These are phyloP conservation scores for Syzygium aromaticum DNA, from an alignment of 345 rosid genomes.

Conservation along the genomic window DNA sequence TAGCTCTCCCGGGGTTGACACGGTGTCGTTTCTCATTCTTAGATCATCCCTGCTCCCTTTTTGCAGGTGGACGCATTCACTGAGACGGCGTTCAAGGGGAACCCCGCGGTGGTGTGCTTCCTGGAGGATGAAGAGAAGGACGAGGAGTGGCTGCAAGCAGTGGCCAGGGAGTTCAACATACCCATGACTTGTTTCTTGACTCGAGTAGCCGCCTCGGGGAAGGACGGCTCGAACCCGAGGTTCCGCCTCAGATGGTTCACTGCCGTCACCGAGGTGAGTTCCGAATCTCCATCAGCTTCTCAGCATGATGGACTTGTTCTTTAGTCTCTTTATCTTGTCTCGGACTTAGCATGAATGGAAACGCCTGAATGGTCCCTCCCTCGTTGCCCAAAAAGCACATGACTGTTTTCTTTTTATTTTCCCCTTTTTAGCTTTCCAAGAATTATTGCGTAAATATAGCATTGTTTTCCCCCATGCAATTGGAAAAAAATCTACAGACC, in stretches of 20 bases:
- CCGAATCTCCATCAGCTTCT: not conserved
- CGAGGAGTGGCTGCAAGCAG: constrained; percentile 57
- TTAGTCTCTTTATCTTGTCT: not conserved
- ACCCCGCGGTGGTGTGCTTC: constrained; percentile 79
- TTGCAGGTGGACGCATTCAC: constrained; percentile 70
- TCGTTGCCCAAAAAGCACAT: not conserved
- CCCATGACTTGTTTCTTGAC: constrained; percentile 41
- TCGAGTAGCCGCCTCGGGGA: constrained; percentile 7
- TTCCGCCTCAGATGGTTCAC: constrained; percentile 70
- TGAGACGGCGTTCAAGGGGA: constrained; percentile 65
- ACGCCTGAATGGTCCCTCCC: not conserved
- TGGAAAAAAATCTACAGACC: not conserved
- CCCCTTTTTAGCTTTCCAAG: not conserved
- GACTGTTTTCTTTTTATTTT: not conserved
- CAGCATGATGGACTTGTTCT: not conserved
- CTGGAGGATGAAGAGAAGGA: constrained; percentile 46
- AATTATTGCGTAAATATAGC: not conserved
- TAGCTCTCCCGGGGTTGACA: not conserved
- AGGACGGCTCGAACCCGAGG: constrained; percentile 11
- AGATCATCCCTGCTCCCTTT: too few relatives aligned
- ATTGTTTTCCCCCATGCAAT: not conserved
- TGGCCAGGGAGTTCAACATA: constrained; percentile 51
- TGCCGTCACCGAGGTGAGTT: constrained; percentile 30
- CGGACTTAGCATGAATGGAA: not conserved
- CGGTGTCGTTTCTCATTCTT: not conserved